These are phyloP conservation scores for Scheffersomyces coipomensis DNA, from an alignment of 805 yeast genomes.

Conservation along the genomic window DNA sequence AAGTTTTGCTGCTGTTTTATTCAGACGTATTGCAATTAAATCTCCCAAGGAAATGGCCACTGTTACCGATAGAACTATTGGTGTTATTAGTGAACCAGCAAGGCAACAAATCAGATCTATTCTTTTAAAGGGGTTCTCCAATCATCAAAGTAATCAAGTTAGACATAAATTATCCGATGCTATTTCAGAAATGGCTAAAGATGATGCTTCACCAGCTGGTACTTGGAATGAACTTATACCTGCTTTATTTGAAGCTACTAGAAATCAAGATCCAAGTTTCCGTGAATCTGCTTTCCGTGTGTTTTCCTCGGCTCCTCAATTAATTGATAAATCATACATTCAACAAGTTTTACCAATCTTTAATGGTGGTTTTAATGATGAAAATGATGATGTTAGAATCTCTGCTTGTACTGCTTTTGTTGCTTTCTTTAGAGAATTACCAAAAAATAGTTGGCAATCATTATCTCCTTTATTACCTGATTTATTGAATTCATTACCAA, in stretches of 20 bases:
- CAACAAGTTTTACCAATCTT: slow-evolving; percentile 65
- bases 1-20: slow-evolving; percentile 82
- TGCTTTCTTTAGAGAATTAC: slow-evolving; percentile 79
- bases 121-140: slow-evolving; percentile 70
- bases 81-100: slow-evolving; percentile 59
- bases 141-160: slow-evolving; percentile 68
- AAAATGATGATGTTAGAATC: slow-evolving; percentile 78
- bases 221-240: slow-evolving; percentile 81
- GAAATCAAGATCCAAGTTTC: slow-evolving; percentile 55
- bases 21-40: slow-evolving; percentile 80
- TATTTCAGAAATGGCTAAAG: slow-evolving; percentile 84
- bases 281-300: slow-evolving; percentile 93
- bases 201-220: slow-evolving; percentile 50
- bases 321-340: slow-evolving; percentile 61
- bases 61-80: slow-evolving; percentile 76
- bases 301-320: slow-evolving; percentile 77
- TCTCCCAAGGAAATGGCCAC: slow-evolving; percentile 67
- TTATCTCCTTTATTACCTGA: slow-evolving; percentile 81
- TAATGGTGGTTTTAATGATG: slow-evolving; percentile 77
- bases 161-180: slow-evolving; percentile 94
- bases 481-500: slow-evolving; percentile 82
- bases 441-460: slow-evolving; percentile 73
- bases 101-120: slow-evolving; percentile 60
- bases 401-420: slow-evolving; percentile 92
- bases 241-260: slow-evolving; percentile 66